A percentile compares a stretch with the other conserved stretches of the same genome.
Evolutionary conservation across 2,329 filamentous ascomycete species (phyloP).

Genomic region (Lachnellula occidentalis): DNA sequence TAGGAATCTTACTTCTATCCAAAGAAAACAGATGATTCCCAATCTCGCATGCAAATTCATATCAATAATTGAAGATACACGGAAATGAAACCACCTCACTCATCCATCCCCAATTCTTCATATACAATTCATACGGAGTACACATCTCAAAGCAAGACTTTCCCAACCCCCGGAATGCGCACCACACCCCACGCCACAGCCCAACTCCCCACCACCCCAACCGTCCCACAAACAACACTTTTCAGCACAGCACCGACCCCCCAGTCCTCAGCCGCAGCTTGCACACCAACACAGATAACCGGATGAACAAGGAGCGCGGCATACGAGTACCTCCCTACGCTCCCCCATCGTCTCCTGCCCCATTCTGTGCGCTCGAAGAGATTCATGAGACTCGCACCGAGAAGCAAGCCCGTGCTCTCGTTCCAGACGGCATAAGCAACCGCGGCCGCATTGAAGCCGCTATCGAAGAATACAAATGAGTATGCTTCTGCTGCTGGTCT

Average conservation of each 20-base stretch:
- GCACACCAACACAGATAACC: constrained; percentile 2
- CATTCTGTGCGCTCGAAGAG: constrained; percentile 2
- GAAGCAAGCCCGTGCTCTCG: constrained; percentile 6
- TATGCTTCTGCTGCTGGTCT: not conserved
- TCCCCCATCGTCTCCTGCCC: constrained; percentile 7
- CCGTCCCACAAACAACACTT: not conserved
- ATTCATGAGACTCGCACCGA: constrained; percentile 1
- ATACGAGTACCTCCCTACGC: constrained; percentile 7
- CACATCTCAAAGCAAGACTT: not conserved
- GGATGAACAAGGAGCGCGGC: constrained; percentile 10
- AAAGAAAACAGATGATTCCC: too few relatives aligned
- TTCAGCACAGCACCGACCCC: not conserved
- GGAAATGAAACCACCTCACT: too few relatives aligned
- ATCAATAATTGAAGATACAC: too few relatives aligned
- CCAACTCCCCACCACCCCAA: not conserved
- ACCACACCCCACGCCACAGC: not conserved
- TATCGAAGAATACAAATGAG: not conserved
- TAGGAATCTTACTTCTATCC: too few relatives aligned
- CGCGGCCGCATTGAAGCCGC: constrained; percentile 1
- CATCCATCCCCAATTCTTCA: too few relatives aligned
- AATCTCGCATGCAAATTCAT: too few relatives aligned
- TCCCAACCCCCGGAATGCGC: not conserved
- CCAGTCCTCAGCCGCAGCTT: not conserved
- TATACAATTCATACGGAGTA: too few relatives aligned
- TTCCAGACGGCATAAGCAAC: constrained; percentile 7